phyloP scores from a whole-genome alignment of 2,329 filamentous ascomycete genomes.

The Ophiostoma tasmaniense region DNA sequence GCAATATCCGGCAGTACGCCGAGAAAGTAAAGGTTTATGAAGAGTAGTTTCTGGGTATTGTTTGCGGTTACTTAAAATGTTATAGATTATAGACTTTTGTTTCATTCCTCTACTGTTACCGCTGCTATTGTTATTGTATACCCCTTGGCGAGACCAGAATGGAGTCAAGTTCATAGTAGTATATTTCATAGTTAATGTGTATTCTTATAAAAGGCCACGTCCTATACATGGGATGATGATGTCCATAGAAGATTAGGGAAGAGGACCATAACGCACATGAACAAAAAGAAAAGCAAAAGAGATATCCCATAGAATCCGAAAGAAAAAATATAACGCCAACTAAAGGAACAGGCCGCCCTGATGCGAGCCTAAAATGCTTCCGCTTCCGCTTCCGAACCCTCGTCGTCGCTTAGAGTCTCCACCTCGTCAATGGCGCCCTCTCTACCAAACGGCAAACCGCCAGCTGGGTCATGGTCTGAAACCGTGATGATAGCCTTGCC shows the following conservation, averaged over 20 bases:
- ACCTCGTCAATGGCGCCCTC: conserved; percentile 80
- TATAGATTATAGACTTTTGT: background rate
- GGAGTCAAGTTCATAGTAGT: background rate
- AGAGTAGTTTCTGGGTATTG: conserved; percentile 32
- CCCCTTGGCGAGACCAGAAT: background rate
- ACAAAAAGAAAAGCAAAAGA: background rate
- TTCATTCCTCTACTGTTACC: background rate
- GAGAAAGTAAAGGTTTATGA: conserved; percentile 77
- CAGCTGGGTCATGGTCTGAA: conserved; percentile 58
- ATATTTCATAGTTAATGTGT: background rate
- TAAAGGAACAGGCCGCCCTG: background rate
- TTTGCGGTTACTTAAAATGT: background rate
- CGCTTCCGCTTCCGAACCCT: conserved; percentile 23
- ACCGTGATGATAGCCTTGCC: conserved; percentile 84
- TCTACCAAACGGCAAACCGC: conserved; percentile 48
- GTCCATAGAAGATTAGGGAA: background rate
- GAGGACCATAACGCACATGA: background rate
- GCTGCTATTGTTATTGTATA: background rate
- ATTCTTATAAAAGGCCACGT: background rate
- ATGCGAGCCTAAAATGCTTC: background rate
- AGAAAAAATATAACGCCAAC: background rate
- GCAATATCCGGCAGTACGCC: conserved; percentile 74
- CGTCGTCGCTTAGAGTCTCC: conserved; percentile 72
- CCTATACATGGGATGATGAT: background rate
- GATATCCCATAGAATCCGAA: background rate